Base-by-base conservation (phyloP, 768 basidiomycete genomes). In the Pleurotus tuber-regium region DNA sequence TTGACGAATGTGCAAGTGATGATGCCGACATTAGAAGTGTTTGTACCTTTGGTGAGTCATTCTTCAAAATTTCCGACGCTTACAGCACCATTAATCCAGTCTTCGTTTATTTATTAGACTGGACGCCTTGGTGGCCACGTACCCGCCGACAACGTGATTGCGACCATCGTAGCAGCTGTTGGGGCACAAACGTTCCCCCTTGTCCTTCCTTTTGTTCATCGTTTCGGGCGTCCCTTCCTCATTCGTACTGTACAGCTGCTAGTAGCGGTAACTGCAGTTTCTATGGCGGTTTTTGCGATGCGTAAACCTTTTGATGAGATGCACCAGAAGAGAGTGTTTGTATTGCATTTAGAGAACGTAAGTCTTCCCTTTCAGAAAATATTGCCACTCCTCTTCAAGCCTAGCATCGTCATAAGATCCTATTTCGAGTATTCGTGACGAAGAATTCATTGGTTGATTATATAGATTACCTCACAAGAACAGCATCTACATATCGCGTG, bases 61-160 rank as follows among this genome's bases (percentile, higher is more conserved):
- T 16, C 10, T 4, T n/a, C n/a, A n/a, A 8, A 4, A 38, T 42
- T 36, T 9, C 29, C 51, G 42, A 16, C n/a, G 30, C 30, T 35
- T 12, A 4, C 5, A 8, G 16, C 25, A 10, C 39, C 26, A 33
- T 50, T 41, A 41, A 59, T 53, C 54, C 31, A 23, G 2, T n/a
- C 40, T 11, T 11, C 23, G 19, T 19, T 23, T n/a, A n/a, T 16
- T 25, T 51, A 42, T 4, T 57, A 90, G 87, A 92, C 89, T 0
- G 94, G 94, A 18, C 82, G 92, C 6, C 80, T 88, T 43, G 91
- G 92, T 28, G 78, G 75, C 29, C 86, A 89, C 31, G 91, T 87
- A 0, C 95, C 96, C 0, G 84, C 86, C 1, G 96, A 98, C 55
- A 82, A 88, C 62, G 86, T 98, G 61, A 87, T 98, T 30, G 94